Evolutionary conservation across 306 rosid genomes (phyloP).

Genomic region (Castanea sativa): DNA sequence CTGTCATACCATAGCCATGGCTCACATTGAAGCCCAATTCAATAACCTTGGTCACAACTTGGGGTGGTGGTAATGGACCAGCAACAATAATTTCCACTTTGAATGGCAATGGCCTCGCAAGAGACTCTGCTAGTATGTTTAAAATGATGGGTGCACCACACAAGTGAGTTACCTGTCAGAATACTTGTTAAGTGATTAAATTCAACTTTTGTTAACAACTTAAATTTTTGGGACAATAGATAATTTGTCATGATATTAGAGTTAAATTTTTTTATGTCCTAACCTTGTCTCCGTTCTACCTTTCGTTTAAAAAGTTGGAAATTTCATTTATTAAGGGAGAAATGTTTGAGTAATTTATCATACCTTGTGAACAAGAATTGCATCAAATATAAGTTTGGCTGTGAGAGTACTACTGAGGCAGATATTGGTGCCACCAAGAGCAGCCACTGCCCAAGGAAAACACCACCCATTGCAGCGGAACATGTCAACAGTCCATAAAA

Average conservation of each 20-base stretch:
- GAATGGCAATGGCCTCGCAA: slow-evolving; percentile 17
- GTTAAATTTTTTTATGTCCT: no score
- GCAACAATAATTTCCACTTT: slow-evolving; percentile 66
- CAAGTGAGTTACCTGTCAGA: slow-evolving; percentile 44
- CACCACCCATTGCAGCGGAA: slow-evolving; percentile 96
- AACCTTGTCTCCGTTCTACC: no score
- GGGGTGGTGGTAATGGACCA: slow-evolving; percentile 56
- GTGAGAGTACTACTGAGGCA: slow-evolving; percentile 45
- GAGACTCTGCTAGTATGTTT: slow-evolving; percentile 45
- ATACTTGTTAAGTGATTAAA: no score
- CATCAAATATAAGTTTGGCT: slow-evolving; percentile 43
- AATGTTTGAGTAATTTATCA: no score
- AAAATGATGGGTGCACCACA: slow-evolving; percentile 72
- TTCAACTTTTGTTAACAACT: no score
- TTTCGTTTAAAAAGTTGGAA: no score
- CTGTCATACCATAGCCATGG: slow-evolving; percentile 93
- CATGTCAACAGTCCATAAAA: slow-evolving; percentile 96
- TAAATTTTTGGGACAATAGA: no score
- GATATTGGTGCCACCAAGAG: slow-evolving; percentile 77
- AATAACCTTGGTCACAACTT: slow-evolving; percentile 39
- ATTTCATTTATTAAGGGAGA: no score
- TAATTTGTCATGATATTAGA: no score
- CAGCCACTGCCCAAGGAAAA: slow-evolving; percentile 69
- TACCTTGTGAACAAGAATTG: slow-evolving; percentile 43
- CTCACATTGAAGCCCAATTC: slow-evolving; percentile 63